These are phyloP conservation scores for Dactylonectria macrodidyma DNA, from an alignment of 2,329 filamentous ascomycete genomes.

Conservation along the genomic window DNA sequence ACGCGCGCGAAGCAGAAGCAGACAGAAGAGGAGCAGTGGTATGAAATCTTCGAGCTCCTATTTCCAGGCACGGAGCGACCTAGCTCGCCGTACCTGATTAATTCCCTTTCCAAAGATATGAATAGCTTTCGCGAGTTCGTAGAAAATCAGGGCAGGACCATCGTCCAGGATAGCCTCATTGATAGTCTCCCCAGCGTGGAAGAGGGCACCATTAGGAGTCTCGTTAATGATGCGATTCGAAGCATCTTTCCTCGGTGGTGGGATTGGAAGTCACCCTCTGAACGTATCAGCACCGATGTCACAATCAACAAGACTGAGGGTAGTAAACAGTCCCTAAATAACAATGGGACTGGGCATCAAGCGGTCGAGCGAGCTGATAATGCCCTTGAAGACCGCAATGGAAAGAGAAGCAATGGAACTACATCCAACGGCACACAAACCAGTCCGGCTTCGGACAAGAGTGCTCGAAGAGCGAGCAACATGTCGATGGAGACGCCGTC, in stretches of 20 bases:
- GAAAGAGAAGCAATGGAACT: not conserved
- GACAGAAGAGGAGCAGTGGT: slow-evolving; percentile 23
- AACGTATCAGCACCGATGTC: not conserved
- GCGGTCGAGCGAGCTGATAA: not conserved
- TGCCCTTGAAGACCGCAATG: not conserved
- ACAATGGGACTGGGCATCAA: not conserved
- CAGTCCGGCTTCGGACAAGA: not conserved
- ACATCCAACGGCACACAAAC: not conserved
- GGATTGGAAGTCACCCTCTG: not conserved
- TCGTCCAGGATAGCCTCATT: slow-evolving; percentile 12
- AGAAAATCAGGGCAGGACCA: slow-evolving; percentile 19
- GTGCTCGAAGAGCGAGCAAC: not conserved
- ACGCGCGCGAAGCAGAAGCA: slow-evolving; percentile 20
- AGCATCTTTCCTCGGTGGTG: not conserved
- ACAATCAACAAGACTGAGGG: not conserved
- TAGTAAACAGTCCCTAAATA: not conserved
- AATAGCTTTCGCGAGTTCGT: slow-evolving; percentile 25
- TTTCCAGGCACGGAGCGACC: slow-evolving; percentile 12
- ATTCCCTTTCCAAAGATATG: slow-evolving; percentile 16
- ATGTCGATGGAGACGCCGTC: not conserved
- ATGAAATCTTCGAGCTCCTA: slow-evolving; percentile 16
- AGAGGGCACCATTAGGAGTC: not conserved
- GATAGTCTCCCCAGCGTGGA: not conserved
- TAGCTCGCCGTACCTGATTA: slow-evolving; percentile 24
- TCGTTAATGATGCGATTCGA: not conserved